Evolutionary conservation across 2,329 filamentous ascomycete genomes (phyloP).

Genomic region (Akanthomyces lecanii): DNA sequence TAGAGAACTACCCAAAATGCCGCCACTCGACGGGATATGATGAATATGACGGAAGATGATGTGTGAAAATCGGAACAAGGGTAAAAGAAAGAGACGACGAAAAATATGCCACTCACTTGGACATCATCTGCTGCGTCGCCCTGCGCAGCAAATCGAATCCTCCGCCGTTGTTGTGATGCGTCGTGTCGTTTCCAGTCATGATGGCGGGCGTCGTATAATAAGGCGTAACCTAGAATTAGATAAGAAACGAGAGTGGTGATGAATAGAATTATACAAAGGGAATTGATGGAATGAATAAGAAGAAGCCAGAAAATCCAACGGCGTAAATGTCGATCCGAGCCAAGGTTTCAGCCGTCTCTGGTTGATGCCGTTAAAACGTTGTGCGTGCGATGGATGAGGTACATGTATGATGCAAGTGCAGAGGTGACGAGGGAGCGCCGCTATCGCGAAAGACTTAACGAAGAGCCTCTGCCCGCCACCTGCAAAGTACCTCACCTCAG

Average conservation of each 20-base stretch:
- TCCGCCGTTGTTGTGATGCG: constrained; percentile 31
- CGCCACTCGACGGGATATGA: constrained; percentile 1
- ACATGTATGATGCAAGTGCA: constrained; percentile 12
- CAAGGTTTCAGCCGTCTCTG: constrained; percentile 1
- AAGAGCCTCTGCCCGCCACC: background rate
- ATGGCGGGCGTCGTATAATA: background rate
- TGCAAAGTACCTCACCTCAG: background rate
- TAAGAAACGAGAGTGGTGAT: background rate
- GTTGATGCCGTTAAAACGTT: background rate
- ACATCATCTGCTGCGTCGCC: constrained; percentile 62
- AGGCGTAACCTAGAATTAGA: constrained; percentile 8
- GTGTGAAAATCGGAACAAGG: background rate
- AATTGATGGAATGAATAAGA: background rate
- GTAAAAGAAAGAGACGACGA: background rate
- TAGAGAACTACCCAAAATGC: background rate
- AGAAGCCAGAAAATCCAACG: background rate
- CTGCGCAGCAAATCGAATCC: constrained; percentile 55
- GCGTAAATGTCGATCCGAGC: background rate
- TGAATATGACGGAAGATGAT: background rate
- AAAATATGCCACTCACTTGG: constrained; percentile 46
- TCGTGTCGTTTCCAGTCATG: constrained; percentile 12
- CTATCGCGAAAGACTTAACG: background rate
- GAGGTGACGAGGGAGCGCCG: background rate
- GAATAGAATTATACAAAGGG: background rate
- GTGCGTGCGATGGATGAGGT: background rate